These are phyloP conservation scores for Zygnema circumcarinatum DNA, from an alignment of 139 green algal species.

Conservation along the genomic window DNA sequence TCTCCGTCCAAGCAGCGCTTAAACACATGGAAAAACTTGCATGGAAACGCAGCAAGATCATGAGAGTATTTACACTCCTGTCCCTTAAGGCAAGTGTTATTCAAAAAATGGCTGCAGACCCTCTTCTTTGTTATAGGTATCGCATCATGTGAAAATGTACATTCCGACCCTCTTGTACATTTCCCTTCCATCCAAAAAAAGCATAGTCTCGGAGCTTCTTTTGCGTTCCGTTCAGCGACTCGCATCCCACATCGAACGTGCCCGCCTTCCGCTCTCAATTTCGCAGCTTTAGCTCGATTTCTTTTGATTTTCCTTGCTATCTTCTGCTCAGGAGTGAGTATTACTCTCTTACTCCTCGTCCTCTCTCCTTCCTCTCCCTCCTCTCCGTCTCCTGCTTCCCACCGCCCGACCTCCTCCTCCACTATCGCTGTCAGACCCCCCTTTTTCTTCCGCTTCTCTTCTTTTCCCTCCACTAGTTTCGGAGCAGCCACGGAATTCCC, in stretches of 20 bases:
- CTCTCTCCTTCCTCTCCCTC: background rate
- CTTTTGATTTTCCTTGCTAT: background rate
- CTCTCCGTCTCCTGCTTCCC: background rate
- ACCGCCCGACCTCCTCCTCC: background rate
- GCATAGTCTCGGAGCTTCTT: constrained; percentile 2
- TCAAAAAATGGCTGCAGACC: constrained; percentile 34
- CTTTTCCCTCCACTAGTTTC: constrained; percentile 10
- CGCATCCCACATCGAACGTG: background rate
- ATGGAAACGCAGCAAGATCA: constrained; percentile 50
- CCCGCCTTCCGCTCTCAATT: background rate
- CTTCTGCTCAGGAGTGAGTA: background rate
- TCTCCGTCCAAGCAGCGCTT: constrained; percentile 37
- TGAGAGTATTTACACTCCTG: constrained; percentile 49
- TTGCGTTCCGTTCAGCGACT: background rate
- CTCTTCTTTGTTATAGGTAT: constrained; percentile 29
- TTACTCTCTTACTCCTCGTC: background rate
- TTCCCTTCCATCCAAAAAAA: constrained; percentile 37
- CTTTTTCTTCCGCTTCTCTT: background rate
- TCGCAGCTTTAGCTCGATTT: background rate
- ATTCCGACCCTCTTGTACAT: constrained; percentile 31
- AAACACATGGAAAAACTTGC: constrained; percentile 42
- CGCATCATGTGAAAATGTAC: constrained; percentile 46
- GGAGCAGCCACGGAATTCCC: background rate
- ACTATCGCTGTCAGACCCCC: background rate
- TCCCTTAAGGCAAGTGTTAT: constrained; percentile 47